A percentile compares a stretch with the other conserved stretches of the same genome.
Evolutionary conservation across 495 filamentous ascomycete genomes (phyloP).

Genomic region (Apodospora peruviana): DNA sequence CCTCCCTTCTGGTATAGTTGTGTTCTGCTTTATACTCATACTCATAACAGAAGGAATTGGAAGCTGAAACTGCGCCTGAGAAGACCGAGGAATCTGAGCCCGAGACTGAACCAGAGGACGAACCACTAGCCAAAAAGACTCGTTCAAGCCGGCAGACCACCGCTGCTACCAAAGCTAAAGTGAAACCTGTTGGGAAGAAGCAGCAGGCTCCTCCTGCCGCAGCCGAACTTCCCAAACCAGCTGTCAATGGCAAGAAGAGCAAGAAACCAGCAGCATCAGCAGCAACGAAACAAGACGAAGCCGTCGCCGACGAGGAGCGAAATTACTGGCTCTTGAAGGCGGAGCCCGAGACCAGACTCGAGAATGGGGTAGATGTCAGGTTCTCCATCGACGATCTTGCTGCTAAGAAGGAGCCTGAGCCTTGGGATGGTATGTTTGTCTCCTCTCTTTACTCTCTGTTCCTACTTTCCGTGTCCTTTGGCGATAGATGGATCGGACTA

Average conservation of each 20-base stretch:
- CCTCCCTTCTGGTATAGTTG: not conserved
- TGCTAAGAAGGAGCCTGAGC: constrained; percentile 63
- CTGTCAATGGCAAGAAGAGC: constrained; percentile 7
- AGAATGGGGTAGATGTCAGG: constrained; percentile 79
- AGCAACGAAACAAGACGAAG: constrained; percentile 15
- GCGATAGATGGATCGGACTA: too few species aligned
- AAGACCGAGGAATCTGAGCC: not conserved
- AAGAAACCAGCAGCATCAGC: constrained; percentile 41
- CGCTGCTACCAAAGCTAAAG: not conserved
- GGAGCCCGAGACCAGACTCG: constrained; percentile 79
- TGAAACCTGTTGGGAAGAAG: not conserved
- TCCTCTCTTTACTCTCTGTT: not conserved
- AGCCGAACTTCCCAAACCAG: constrained; percentile 2
- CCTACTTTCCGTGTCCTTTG: too few species aligned
- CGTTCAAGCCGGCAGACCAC: not conserved
- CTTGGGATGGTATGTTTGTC: constrained; percentile 70
- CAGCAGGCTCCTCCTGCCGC: not conserved
- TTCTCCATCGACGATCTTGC: constrained; percentile 93
- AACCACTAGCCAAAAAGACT: not conserved
- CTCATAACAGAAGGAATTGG: not conserved
- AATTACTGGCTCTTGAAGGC: constrained; percentile 94
- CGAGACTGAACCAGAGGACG: constrained; percentile 2
- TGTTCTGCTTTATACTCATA: not conserved
- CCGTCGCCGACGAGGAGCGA: too few species aligned
- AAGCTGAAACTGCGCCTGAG: not conserved